Conservation (phyloP, 495 filamentous ascomycete species). For the Hypoxylon cercidicola region DNA sequence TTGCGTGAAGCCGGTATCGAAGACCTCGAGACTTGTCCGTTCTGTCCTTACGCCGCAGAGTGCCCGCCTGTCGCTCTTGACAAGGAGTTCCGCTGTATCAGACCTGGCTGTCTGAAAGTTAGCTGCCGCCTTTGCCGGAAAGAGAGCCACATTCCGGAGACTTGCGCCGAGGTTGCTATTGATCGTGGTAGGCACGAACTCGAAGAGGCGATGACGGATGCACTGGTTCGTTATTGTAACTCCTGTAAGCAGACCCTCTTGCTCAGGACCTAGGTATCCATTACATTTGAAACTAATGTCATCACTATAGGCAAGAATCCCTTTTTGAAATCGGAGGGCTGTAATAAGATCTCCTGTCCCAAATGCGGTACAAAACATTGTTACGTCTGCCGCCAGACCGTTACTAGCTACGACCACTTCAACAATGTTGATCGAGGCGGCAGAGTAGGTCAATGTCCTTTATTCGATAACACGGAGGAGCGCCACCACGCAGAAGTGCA, state of each 20-base stretch:
- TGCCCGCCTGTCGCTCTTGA: constrained; percentile 73
- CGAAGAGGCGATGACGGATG: constrained; percentile 86
- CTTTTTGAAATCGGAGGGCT: constrained; percentile 81
- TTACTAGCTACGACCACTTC: constrained; percentile 61
- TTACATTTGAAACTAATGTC: constrained; percentile 39
- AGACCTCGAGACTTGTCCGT: constrained; percentile 77
- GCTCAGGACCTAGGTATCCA: background rate
- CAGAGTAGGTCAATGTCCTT: constrained; percentile 65
- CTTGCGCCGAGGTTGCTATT: constrained; percentile 74
- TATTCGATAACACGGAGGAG: constrained; percentile 70
- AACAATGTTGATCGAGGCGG: constrained; percentile 58
- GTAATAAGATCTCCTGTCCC: constrained; percentile 84
- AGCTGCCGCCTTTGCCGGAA: constrained; percentile 80
- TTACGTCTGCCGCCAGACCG: constrained; percentile 76
- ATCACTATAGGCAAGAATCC: constrained; percentile 58
- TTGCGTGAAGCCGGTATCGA: constrained; percentile 73
- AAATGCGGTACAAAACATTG: constrained; percentile 72
- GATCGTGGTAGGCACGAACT: constrained; percentile 68
- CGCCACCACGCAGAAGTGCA: constrained; percentile 74
- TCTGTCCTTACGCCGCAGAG: constrained; percentile 83
- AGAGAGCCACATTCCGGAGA: constrained; percentile 78
- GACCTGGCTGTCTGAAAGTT: constrained; percentile 69
- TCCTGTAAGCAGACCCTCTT: constrained; percentile 53
- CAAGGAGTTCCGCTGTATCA: constrained; percentile 78
- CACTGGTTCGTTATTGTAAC: constrained; percentile 81